These are phyloP conservation scores for Mucor plumbeus DNA, from an alignment of 371 early-diverging fungal genomes.

Conservation along the genomic window DNA sequence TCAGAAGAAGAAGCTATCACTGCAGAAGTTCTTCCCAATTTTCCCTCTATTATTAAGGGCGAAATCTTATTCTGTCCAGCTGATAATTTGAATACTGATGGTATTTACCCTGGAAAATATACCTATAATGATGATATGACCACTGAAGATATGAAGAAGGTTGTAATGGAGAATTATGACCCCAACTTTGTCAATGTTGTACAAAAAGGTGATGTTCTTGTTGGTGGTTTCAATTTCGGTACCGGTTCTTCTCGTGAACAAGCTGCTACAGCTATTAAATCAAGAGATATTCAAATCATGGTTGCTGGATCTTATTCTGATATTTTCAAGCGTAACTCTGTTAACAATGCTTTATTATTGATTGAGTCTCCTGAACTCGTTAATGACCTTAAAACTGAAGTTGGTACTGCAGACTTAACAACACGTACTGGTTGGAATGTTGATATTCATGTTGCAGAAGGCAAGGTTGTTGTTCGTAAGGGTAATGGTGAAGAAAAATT, in stretches of 20 bases:
- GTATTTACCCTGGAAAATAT: conserved; percentile 95
- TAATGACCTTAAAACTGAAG: conserved; percentile 59
- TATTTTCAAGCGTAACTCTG: conserved; percentile 95
- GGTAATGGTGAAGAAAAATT: conserved; percentile 50
- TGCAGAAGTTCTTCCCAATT: conserved; percentile 66
- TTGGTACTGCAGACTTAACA: conserved; percentile 60
- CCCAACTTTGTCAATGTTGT: conserved; percentile 77
- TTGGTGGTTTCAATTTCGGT: conserved; percentile 95
- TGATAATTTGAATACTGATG: conserved; percentile 97
- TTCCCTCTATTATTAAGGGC: conserved; percentile 75
- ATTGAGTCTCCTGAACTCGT: conserved; percentile 89
- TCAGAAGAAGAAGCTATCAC: conserved; percentile 20
- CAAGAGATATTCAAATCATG: conserved; percentile 83
- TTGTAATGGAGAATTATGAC: conserved; percentile 98
- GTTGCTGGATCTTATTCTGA: conserved; percentile 92
- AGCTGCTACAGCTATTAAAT: conserved; percentile 92
- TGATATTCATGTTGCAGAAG: conserved; percentile 59
- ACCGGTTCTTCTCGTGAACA: conserved; percentile 96
- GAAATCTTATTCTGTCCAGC: conserved; percentile 85
- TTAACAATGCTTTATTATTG: conserved; percentile 93
- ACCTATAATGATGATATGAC: conserved; percentile 87
- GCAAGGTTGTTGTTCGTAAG: conserved; percentile 55
- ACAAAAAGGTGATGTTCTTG: conserved; percentile 77
- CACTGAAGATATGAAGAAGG: conserved; percentile 84
- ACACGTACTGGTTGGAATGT: conserved; percentile 78